phyloP scores from a whole-genome alignment of 2,329 filamentous ascomycete species.

The Tolypocladium pustulatum region DNA sequence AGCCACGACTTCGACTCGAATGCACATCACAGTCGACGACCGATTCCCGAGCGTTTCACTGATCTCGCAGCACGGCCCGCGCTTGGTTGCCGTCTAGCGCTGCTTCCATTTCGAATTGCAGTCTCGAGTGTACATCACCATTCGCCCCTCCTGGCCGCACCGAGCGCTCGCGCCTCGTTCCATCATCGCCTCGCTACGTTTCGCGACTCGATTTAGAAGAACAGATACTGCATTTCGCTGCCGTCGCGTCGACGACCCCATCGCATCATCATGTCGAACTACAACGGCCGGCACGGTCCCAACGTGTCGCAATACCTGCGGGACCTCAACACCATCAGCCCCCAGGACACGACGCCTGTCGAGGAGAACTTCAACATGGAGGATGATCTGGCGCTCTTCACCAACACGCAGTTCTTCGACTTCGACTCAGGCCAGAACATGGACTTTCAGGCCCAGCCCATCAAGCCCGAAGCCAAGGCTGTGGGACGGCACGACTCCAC shows the following conservation, averaged over 20 bases:
- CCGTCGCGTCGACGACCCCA: neutral
- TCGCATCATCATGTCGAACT: conserved; percentile 51
- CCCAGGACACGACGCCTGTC: conserved; percentile 39
- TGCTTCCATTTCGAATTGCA: neutral
- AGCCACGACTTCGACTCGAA: neutral
- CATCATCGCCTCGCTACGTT: neutral
- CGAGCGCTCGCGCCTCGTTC: neutral
- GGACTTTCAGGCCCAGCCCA: conserved; percentile 41
- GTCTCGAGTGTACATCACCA: neutral
- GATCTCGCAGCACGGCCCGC: neutral
- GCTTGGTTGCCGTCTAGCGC: neutral
- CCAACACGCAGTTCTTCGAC: conserved; percentile 74
- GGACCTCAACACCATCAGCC: conserved; percentile 67
- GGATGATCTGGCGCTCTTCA: conserved; percentile 68
- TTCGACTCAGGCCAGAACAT: conserved; percentile 57
- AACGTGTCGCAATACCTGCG: conserved; percentile 88
- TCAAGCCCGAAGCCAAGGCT: conserved; percentile 29
- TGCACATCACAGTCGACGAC: neutral
- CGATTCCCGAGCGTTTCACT: neutral
- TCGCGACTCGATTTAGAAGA: neutral
- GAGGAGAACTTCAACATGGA: conserved; percentile 55
- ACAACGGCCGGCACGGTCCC: conserved; percentile 65
- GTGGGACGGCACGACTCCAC: conserved; percentile 17
- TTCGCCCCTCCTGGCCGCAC: neutral
- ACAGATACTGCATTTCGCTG: neutral